Evolutionary conservation across 1,139 yeast genomes (phyloP), one percentile per base, ranked within the genome.

Genomic region (Saccharomyces hybrid): DNA sequence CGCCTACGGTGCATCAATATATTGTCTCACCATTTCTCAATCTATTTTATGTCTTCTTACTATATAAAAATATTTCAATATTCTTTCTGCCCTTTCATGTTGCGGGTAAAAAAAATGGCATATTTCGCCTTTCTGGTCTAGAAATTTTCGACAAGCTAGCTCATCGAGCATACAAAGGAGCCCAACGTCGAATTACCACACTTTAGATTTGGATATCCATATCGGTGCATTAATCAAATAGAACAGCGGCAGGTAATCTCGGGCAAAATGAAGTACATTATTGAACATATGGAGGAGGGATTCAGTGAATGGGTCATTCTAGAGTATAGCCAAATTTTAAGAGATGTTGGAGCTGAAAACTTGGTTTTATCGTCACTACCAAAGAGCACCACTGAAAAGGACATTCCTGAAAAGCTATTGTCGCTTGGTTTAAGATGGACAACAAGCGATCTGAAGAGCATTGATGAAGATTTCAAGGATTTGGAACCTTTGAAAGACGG

Each of bases 271-370:
- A 89, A 88, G 72, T 91, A 89, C 75, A 82, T 93, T 54, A 89
- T 93, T 55, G 99, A 93, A 73, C 99, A 93, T 70, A 90, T 93
- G 97, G 99, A 93, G 71, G 88, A 84, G 58, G 97, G 96, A 1
- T 89, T 93, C 78, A 88, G 96, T 62, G 95, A 88, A 64, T 93
- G 99, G 99, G 98, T 91, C 47, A 79, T 81, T 49, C 77, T 93
- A 26, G 99, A 93, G 67, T 93, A 93, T 70, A 74, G 82, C 31
- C 89, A 87, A 65, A 90, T 93, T 56, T 82, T 90, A 54, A 75
- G 80, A 54, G 97, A 91, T 60, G 84, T 93, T 5, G 97, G 97
- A 2, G 74, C 75, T 32, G 83, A 81, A 42, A 89, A 90, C 69
- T 76, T 93, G 52, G 75, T 86, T 51, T 75, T 93, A 58, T 83